These are phyloP conservation scores for Fusarium duplospermum DNA, from an alignment of 2,329 filamentous ascomycete species.

Conservation along the genomic window DNA sequence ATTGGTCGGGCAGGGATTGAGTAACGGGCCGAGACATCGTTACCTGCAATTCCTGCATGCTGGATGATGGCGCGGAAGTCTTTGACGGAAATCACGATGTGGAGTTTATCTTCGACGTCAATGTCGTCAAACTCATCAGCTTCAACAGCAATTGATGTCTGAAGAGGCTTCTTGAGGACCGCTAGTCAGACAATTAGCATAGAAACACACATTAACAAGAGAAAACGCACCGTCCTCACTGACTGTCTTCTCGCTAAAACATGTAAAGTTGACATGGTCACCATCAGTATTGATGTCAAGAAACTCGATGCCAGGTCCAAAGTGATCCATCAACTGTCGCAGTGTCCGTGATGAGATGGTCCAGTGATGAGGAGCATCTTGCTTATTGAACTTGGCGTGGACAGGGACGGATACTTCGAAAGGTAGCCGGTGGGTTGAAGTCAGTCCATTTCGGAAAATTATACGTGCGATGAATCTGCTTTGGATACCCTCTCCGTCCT, in stretches of 20 bases:
- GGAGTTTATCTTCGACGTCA: slow-evolving; percentile 77
- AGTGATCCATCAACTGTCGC: slow-evolving; percentile 82
- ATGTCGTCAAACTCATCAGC: slow-evolving; percentile 82
- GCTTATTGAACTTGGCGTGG: slow-evolving; percentile 79
- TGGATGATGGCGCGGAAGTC: slow-evolving; percentile 84
- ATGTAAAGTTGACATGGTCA: slow-evolving; percentile 81
- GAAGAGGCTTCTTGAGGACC: slow-evolving; percentile 81
- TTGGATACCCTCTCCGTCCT: slow-evolving; percentile 76
- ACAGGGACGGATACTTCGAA: slow-evolving; percentile 81
- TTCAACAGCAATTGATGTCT: slow-evolving; percentile 82
- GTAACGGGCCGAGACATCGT: slow-evolving; percentile 75
- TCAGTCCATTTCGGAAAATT: slow-evolving; percentile 79
- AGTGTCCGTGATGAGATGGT: slow-evolving; percentile 77
- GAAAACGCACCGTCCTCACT: slow-evolving; percentile 62
- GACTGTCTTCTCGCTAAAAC: slow-evolving; percentile 82
- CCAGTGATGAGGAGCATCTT: slow-evolving; percentile 76
- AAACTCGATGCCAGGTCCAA: slow-evolving; percentile 83
- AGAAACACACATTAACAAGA: background rate
- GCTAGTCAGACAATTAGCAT: slow-evolving; percentile 57
- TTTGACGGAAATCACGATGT: slow-evolving; percentile 84
- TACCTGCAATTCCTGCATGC: slow-evolving; percentile 77
- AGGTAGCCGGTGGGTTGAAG: slow-evolving; percentile 80
- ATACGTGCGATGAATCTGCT: slow-evolving; percentile 82
- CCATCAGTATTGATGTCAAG: slow-evolving; percentile 82
- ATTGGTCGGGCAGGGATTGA: slow-evolving; percentile 78